phyloP scores from a whole-genome alignment of 345 rosid genomes.

The Rhizophora apiculata region DNA sequence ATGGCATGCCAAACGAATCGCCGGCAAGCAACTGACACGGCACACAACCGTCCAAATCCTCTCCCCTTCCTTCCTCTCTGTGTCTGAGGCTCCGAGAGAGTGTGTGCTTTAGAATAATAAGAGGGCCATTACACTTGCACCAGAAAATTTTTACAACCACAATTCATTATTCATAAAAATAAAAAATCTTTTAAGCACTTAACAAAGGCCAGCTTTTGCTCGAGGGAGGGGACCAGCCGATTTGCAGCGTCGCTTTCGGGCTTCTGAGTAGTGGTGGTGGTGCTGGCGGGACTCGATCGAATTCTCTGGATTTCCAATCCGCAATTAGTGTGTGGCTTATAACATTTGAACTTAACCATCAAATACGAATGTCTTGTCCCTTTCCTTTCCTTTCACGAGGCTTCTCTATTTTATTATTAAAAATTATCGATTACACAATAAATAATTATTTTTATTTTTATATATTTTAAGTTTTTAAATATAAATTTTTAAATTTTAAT shows the following conservation, averaged over 20 bases:
- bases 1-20: constrained; percentile 3
- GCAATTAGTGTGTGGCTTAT: constrained; percentile 1
- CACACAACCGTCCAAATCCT: constrained; percentile 14
- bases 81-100: too few species aligned
- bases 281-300: too few species aligned
- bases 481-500: too few species aligned
- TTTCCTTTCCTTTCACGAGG: too few species aligned
- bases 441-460: too few species aligned
- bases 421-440: too few species aligned
- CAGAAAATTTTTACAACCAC: too few species aligned
- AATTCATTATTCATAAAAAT: constrained; percentile 22
- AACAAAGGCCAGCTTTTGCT: neutral
- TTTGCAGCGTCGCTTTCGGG: constrained; percentile 4
- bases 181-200: neutral
- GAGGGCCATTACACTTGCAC: too few species aligned
- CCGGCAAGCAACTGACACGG: constrained; percentile 13
- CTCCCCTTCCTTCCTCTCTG: neutral
- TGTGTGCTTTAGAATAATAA: too few species aligned
- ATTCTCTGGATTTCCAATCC: neutral
- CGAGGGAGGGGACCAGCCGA: neutral
- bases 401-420: too few species aligned
- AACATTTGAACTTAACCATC: neutral
- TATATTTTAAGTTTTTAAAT: too few species aligned
- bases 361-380: too few species aligned
- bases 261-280: neutral